Evolutionary conservation across 2,329 filamentous ascomycete species (phyloP), one percentile per base, ranked within the genome.

Genomic region (Zymoseptoria pseudotritici): DNA sequence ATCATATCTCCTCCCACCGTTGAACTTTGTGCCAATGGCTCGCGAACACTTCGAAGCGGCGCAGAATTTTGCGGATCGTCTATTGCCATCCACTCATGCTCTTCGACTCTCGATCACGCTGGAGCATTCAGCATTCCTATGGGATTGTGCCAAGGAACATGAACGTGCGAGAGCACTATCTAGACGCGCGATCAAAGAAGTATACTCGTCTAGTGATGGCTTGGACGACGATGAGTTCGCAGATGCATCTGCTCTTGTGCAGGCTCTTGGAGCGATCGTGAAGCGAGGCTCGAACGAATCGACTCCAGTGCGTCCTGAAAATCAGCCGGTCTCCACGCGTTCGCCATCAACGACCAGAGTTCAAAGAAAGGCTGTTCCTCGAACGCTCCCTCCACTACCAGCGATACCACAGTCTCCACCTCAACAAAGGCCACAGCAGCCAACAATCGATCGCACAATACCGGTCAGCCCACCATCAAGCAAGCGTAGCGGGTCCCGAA

Each of bases 151-250:
- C 2, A 90, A 94, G 71, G 91, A 97, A 67, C 80, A 83, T 53
- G 86, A 92, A 21, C 85, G 80, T 42, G 91, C 90, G 56, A 83
- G 92, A 31, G 83, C 83, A 57, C 75, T 97, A 13, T 93, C 94
- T 10, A 88, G 90, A 69, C 82, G 86, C 46, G 90, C 92, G 2
- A 94, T 97, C 62, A 83, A 89, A 50, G 91, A 96, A 68, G 93
- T 97, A 0, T 97, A 97, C 71, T 88, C 91, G 59, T 91, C 91
- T 1, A 86, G 88, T 57, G 92, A 97, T 74, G 90, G 90, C 20
- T 93, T 97, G 85, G 90, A 95, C 61, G 92, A 97, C 70, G 91
- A 95, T 66, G 95, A 94, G 79, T 99, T 97, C 72, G 85, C 89
- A 65, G 94, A 97, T 73, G 91, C 92, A 0, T 91, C 91, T 60